phyloP scores from a whole-genome alignment of 148 eudicot species.

The Rhododendron williamsianum region DNA sequence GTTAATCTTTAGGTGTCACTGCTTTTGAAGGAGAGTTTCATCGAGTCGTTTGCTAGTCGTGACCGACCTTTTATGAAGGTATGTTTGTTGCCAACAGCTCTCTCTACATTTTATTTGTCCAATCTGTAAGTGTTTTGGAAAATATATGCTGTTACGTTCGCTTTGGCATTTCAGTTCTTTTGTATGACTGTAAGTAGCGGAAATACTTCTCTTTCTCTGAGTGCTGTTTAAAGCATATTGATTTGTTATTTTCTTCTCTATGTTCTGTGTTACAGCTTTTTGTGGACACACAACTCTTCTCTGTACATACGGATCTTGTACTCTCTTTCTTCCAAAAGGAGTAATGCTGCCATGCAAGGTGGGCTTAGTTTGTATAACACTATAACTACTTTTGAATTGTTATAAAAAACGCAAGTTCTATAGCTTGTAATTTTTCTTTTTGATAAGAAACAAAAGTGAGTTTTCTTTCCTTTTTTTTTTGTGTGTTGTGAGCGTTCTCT shows the following conservation, averaged over 20 bases:
- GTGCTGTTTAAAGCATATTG: constrained; percentile 11
- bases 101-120: neutral
- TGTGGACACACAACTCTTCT: constrained; percentile 84
- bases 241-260: constrained; percentile 1
- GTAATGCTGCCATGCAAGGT: constrained; percentile 26
- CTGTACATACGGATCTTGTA: constrained; percentile 94
- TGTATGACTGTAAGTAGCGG: neutral
- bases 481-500: neutral
- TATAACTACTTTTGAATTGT: neutral
- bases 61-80: constrained; percentile 96
- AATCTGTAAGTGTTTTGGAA: neutral
- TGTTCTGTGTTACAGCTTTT: constrained; percentile 52
- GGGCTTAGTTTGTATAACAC: constrained; percentile 13
- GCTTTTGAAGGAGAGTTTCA: constrained; percentile 90
- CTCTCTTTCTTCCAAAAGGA: constrained; percentile 90
- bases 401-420: constrained; percentile 16
- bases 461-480: neutral
- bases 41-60: constrained; percentile 77
- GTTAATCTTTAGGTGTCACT: constrained; percentile 64
- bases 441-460: neutral
- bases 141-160: neutral
- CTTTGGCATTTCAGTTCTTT: neutral
- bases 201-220: neutral
- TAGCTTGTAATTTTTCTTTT: constrained; percentile 9
- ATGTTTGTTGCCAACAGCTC: constrained; percentile 4